Evolutionary conservation across 73 alveolate genomes (phyloP).

Genomic region (Paraurostyla sp.): DNA sequence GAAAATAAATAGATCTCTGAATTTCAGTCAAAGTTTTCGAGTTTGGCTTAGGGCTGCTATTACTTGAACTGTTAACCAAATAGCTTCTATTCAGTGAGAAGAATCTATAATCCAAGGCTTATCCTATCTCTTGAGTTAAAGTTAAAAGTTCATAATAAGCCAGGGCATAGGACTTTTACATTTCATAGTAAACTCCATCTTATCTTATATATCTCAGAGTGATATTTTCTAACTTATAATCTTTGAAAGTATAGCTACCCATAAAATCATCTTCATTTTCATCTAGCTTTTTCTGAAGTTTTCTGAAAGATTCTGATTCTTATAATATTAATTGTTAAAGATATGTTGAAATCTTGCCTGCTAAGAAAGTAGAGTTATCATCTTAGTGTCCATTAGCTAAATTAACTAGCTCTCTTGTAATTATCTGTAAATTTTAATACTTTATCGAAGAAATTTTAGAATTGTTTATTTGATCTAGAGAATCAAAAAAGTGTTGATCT

Average conservation of each 20-base stretch:
- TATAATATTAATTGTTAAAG: not conserved
- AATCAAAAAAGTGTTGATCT: slow-evolving; percentile 29
- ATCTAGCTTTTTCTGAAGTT: slow-evolving; percentile 14
- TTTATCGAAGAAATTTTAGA: slow-evolving; percentile 34
- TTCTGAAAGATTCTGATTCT: slow-evolving; percentile 31
- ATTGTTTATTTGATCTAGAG: not conserved
- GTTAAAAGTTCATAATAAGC: slow-evolving; percentile 51
- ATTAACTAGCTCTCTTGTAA: slow-evolving; percentile 38
- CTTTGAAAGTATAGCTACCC: not conserved
- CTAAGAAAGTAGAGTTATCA: not conserved
- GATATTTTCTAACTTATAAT: not conserved
- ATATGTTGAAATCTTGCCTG: not conserved
- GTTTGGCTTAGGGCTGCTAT: not conserved
- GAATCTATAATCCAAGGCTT: not conserved
- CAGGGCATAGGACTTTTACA: slow-evolving; percentile 15
- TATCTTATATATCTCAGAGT: not conserved
- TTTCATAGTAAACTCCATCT: slow-evolving; percentile 11
- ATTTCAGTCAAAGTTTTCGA: slow-evolving; percentile 8
- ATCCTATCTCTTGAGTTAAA: slow-evolving; percentile 10
- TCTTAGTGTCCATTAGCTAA: slow-evolving; percentile 45
- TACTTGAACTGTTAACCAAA: not conserved
- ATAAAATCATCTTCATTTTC: not conserved
- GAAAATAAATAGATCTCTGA: not conserved
- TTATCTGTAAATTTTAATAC: slow-evolving; percentile 18
- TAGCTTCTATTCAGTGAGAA: not conserved